Conservation (phyloP, 805 yeast species). For the Lachancea kluyveri region DNA sequence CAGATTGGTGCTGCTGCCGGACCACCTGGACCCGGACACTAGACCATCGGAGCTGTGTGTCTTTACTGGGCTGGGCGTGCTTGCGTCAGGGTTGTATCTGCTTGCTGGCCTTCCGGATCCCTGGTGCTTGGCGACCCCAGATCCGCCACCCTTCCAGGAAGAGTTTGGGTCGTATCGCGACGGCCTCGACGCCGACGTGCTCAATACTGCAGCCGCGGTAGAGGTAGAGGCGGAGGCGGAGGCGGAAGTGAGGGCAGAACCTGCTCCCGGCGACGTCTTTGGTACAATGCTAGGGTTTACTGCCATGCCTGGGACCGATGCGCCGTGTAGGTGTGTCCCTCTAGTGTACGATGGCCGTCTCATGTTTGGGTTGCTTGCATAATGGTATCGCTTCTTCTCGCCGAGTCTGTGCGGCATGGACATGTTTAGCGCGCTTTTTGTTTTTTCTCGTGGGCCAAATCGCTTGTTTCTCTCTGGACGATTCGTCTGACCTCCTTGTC, state of each 20-base stretch:
- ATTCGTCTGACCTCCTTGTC: no score
- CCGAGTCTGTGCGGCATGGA: constrained; percentile 10
- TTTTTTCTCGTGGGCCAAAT: no score
- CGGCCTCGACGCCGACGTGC: constrained; percentile 10
- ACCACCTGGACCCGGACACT: constrained; percentile 1
- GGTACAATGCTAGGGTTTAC: constrained; percentile 1
- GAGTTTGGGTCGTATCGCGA: constrained; percentile 27
- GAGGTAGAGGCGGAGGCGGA: no score
- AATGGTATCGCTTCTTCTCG: constrained; percentile 29
- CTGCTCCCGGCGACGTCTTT: no score
- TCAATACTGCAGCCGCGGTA: constrained; percentile 1
- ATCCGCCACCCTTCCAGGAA: no score
- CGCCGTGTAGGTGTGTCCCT: not conserved
- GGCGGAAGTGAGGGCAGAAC: no score
- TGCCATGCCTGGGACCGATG: not conserved
- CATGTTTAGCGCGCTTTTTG: constrained; percentile 1
- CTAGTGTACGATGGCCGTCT: constrained; percentile 14
- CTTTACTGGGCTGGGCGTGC: not conserved
- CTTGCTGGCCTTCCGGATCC: constrained; percentile 18
- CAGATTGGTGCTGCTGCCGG: not conserved
- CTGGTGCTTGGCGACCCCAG: no score
- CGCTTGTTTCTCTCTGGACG: no score
- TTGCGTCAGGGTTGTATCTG: constrained; percentile 23
- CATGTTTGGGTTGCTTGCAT: constrained; percentile 21
- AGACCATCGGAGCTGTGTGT: not conserved